Evolutionary conservation across 805 yeast species (phyloP).

Genomic region (Kuraishia piskuri): DNA sequence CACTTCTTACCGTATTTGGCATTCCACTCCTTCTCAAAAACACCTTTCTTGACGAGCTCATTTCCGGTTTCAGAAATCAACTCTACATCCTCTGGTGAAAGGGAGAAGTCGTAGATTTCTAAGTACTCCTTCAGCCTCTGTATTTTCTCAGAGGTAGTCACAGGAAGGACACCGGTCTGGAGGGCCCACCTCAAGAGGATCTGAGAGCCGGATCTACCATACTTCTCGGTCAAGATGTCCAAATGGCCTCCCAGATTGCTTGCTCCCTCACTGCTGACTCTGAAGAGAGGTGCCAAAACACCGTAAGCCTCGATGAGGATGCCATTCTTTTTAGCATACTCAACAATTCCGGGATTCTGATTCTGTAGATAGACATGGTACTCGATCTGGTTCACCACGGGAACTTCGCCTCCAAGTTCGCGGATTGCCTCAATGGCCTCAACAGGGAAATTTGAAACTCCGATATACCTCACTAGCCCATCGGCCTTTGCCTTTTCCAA

Average conservation of each 20-base stretch:
- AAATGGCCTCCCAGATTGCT: conserved; percentile 25
- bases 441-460: conserved; percentile 51
- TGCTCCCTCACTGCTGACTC: conserved; percentile 25
- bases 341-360: conserved; percentile 44
- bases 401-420: conserved; percentile 30
- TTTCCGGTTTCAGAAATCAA: conserved; percentile 33
- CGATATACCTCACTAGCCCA: conserved; percentile 40
- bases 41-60: conserved; percentile 1
- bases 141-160: conserved; percentile 60
- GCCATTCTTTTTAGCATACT: conserved; percentile 24
- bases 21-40: background rate
- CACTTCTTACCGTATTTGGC: background rate
- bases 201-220: conserved; percentile 47
- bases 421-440: conserved; percentile 35
- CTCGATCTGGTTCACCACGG: conserved; percentile 58
- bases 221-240: conserved; percentile 42
- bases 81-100: conserved; percentile 41
- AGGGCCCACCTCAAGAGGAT: conserved; percentile 64
- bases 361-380: conserved; percentile 54
- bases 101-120: conserved; percentile 45
- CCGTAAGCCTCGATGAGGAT: conserved; percentile 36
- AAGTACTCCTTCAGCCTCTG: conserved; percentile 52
- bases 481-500: conserved; percentile 31
- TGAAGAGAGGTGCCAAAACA: conserved; percentile 36
- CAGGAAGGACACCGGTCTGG: conserved; percentile 56